Conservation (phyloP, 352 stramenopile species). For the Phytopythium mirpurense region DNA sequence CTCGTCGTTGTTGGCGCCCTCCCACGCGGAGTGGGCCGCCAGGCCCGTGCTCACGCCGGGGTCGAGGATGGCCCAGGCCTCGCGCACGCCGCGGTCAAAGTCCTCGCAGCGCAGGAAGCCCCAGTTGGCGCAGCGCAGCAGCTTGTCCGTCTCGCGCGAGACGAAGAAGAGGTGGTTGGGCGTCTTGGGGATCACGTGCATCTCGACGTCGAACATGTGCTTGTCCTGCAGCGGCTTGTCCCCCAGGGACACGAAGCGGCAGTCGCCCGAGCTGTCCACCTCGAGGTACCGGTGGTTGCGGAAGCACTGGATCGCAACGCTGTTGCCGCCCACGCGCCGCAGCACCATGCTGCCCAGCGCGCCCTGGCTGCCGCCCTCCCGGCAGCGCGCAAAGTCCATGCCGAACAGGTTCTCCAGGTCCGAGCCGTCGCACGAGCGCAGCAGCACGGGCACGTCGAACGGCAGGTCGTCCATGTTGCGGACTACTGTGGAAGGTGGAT, state of each 20-base stretch:
- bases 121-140: constrained; percentile 3
- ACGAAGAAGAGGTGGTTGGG: constrained; percentile 10
- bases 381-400: constrained; percentile 26
- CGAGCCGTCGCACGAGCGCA: constrained; percentile 15
- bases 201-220: constrained; percentile 9
- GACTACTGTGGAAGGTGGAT: background rate
- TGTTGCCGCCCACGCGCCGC: constrained; percentile 21
- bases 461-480: constrained; percentile 17
- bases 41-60: background rate
- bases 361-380: constrained; percentile 16
- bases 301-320: constrained; percentile 23
- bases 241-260: constrained; percentile 1
- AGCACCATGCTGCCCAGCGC: constrained; percentile 24
- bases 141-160: constrained; percentile 5
- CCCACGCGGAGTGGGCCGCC: background rate
- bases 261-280: constrained; percentile 1
- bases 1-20: background rate
- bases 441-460: constrained; percentile 22
- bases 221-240: constrained; percentile 4
- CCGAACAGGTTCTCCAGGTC: constrained; percentile 27
- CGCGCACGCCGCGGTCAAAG: constrained; percentile 1
- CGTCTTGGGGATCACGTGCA: constrained; percentile 10
- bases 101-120: constrained; percentile 6
- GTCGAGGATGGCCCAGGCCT: constrained; percentile 4
- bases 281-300: constrained; percentile 12